Base-by-base conservation (phyloP, 768 basidiomycete genomes). In the Trametopsis cervina region DNA sequence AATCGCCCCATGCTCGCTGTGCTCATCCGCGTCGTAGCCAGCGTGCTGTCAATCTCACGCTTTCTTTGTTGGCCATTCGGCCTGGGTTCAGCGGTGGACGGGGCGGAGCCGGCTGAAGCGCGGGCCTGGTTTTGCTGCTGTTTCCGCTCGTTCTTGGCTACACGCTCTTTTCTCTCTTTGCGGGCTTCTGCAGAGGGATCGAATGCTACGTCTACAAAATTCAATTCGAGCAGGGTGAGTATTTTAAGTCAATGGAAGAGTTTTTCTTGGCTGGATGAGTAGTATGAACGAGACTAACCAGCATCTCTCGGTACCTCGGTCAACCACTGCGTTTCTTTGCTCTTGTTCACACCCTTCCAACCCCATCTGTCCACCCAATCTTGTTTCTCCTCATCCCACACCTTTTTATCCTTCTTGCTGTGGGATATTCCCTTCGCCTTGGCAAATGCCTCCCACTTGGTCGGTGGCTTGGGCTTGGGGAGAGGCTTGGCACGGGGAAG, bases 381-480 rank as follows among this genome's bases (percentile, higher is more conserved):
- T 65, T 96, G 91, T 61, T 76, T 80, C 65, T 95, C 93, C 58
- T 98, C 94, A 64, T 98, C 93, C 89, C 89, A 98, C 4, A 82
- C 77, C 57, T 83, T 82, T 69, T 78, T 86, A 11, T 95, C 90
- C 39, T 78, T 78, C 41, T 69, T 76, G 60, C 70, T 79, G 59
- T 96, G 81, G 59, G 81, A 80, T 59, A 98, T 98, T 29, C 96
- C 96, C 70, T 96, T 97, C 29, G 89, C 84, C 40, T 83, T 81
- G 4, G 95, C 95, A 60, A 98, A 99, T 47, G 79, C 74, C 70
- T 98, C 90, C 96, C 96, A 99, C 66, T 96, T 98, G 5, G 95
- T 98, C 26, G 76, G 81, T 7, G 85, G 84, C 67, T 95, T 96
- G 2, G 88, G 86, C 59, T 92, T 94, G 0, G 94, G 96, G 2